A percentile compares a stretch with the other conserved stretches of the same genome.
Conservation (phyloP, 2,329 filamentous ascomycete species). For the Cordyceps cateniannulata region DNA sequence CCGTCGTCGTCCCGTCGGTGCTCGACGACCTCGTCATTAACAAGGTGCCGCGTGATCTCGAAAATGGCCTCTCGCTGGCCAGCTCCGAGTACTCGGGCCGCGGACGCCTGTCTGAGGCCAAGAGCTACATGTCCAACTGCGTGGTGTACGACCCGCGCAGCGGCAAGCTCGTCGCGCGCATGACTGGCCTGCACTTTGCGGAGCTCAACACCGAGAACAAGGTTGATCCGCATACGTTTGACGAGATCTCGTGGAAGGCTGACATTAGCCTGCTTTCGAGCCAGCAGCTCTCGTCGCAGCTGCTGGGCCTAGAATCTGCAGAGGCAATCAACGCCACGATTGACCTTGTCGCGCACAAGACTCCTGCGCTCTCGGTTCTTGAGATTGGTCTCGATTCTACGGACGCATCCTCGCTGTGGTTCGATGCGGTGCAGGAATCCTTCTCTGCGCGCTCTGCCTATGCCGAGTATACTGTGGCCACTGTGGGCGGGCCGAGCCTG, state of each 20-base stretch:
- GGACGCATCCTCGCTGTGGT: conserved; percentile 23
- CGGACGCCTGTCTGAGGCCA: background rate
- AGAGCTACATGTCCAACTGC: conserved; percentile 19
- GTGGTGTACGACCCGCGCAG: conserved; percentile 16
- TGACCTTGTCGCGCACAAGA: conserved; percentile 29
- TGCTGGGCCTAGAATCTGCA: background rate
- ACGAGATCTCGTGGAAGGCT: conserved; percentile 17
- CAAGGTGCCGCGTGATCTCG: conserved; percentile 6
- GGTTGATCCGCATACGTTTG: conserved; percentile 19
- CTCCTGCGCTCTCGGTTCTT: conserved; percentile 25
- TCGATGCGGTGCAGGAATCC: conserved; percentile 11
- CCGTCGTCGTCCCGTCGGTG: conserved; percentile 18
- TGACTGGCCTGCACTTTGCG: conserved; percentile 17
- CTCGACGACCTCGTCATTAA: conserved; percentile 20
- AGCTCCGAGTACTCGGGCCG: background rate
- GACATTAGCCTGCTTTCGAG: conserved; percentile 17
- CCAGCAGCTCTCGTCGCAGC: background rate
- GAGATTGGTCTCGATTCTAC: conserved; percentile 23
- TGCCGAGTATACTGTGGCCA: conserved; percentile 2
- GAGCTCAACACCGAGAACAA: conserved; percentile 18
- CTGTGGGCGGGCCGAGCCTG: background rate
- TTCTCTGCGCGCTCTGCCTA: background rate
- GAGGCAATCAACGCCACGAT: conserved; percentile 17
- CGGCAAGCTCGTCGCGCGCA: conserved; percentile 17
- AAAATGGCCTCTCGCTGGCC: background rate